Evolutionary conservation across 2,329 filamentous ascomycete genomes (phyloP).

Genomic region (Chaetomium sp.): DNA sequence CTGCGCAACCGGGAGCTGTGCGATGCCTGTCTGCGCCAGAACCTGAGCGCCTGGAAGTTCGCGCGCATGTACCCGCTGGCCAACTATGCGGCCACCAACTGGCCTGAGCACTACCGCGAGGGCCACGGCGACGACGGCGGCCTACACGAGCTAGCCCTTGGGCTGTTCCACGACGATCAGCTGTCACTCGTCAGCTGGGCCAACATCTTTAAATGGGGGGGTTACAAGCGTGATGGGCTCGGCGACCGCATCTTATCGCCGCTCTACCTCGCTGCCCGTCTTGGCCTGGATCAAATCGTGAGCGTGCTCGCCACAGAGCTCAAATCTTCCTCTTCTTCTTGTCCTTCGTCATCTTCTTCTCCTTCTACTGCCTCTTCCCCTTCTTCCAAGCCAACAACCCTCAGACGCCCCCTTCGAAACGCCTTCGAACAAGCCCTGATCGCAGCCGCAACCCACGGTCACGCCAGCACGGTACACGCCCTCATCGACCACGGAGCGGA

Average conservation of each 20-base stretch:
- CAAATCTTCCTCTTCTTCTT: no score
- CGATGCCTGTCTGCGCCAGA: background rate
- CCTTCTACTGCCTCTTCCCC: no score
- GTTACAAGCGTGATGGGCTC: background rate
- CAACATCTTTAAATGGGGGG: background rate
- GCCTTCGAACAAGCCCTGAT: background rate
- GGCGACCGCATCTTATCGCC: background rate
- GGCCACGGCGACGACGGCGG: background rate
- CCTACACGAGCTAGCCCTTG: background rate
- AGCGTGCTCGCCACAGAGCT: background rate
- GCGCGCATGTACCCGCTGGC: background rate
- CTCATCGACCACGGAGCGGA: background rate
- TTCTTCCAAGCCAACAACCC: no score
- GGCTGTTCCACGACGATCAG: background rate
- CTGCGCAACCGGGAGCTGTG: conserved; percentile 16
- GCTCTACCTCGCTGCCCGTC: background rate
- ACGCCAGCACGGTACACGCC: background rate
- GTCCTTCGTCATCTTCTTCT: no score
- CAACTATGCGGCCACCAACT: background rate
- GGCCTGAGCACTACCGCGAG: background rate
- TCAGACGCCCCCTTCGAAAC: background rate
- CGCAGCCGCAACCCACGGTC: background rate
- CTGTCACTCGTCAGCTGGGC: background rate
- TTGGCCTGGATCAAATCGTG: background rate
- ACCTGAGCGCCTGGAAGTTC: background rate